These are phyloP conservation scores for Colletotrichum siamense DNA, from an alignment of 2,329 filamentous ascomycete genomes.

Conservation along the genomic window DNA sequence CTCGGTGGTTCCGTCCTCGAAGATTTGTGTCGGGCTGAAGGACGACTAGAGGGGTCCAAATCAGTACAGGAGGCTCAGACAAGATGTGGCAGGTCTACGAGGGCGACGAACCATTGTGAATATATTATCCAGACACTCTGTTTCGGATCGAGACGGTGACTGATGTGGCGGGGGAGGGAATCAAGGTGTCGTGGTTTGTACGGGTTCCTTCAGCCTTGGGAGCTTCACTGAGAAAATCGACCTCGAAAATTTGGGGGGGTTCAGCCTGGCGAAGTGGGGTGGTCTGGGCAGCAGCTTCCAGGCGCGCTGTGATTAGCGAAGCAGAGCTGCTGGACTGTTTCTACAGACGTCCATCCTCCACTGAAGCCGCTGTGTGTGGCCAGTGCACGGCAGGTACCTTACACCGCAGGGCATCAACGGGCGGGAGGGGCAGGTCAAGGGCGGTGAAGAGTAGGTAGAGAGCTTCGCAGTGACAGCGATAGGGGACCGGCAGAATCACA, in stretches of 20 bases:
- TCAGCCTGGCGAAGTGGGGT: slow-evolving; percentile 22
- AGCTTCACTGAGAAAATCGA: slow-evolving; percentile 21
- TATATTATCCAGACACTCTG: slow-evolving; percentile 17
- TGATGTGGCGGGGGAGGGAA: neutral
- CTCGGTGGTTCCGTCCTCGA: slow-evolving; percentile 94
- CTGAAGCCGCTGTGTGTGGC: neutral
- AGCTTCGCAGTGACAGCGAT: neutral
- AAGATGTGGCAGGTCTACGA: neutral
- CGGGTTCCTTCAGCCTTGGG: slow-evolving; percentile 22
- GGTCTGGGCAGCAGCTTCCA: slow-evolving; percentile 14
- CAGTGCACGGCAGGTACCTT: neutral
- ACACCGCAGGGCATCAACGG: neutral
- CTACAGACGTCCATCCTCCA: slow-evolving; percentile 19
- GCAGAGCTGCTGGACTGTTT: neutral
- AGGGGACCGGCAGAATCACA: neutral
- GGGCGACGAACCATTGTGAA: slow-evolving; percentile 13
- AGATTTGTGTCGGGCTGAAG: slow-evolving; percentile 95
- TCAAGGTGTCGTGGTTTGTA: slow-evolving; percentile 8
- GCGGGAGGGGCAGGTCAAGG: neutral
- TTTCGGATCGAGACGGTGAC: slow-evolving; percentile 3
- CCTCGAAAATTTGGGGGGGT: slow-evolving; percentile 21
- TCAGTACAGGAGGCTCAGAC: neutral
- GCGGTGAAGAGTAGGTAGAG: neutral
- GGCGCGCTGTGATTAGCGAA: slow-evolving; percentile 9
- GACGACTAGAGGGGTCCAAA: slow-evolving; percentile 46